A percentile compares a stretch with the other conserved stretches of the same genome.
phyloP scores from a whole-genome alignment of 805 yeast genomes.

The Isabelozyma heimii region DNA sequence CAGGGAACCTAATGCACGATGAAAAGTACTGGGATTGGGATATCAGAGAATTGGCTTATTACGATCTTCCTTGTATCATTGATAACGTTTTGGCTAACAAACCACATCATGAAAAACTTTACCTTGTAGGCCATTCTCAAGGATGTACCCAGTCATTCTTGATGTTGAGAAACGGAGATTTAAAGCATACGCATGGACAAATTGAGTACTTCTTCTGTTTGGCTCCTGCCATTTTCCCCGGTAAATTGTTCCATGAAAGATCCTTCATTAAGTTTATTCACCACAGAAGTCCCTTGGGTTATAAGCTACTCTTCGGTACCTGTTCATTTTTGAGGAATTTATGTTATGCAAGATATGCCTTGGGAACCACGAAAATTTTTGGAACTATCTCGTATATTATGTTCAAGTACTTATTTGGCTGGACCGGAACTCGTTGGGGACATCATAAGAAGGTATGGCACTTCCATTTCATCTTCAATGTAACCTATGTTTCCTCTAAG shows the following conservation, averaged over 20 bases:
- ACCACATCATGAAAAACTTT: slow-evolving; percentile 44
- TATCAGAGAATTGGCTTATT: slow-evolving; percentile 73
- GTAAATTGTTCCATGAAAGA: slow-evolving; percentile 63
- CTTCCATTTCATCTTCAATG: slow-evolving; percentile 81
- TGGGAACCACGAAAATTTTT: slow-evolving; percentile 44
- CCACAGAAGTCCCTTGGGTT: slow-evolving; percentile 42
- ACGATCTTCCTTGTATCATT: slow-evolving; percentile 74
- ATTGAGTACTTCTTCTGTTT: slow-evolving; percentile 70
- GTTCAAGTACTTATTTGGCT: slow-evolving; percentile 83
- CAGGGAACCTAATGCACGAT: slow-evolving; percentile 38
- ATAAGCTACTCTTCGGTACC: slow-evolving; percentile 64
- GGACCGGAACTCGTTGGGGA: slow-evolving; percentile 76
- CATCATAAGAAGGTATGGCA: slow-evolving; percentile 60
- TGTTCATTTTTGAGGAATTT: slow-evolving; percentile 77
- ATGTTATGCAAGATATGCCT: slow-evolving; percentile 51
- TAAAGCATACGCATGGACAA: slow-evolving; percentile 42
- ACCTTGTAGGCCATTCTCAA: slow-evolving; percentile 83
- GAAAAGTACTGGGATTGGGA: slow-evolving; percentile 91
- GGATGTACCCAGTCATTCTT: slow-evolving; percentile 87
- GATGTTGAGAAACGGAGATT: slow-evolving; percentile 49
- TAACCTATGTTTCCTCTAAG: slow-evolving; percentile 74
- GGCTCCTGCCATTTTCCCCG: slow-evolving; percentile 93
- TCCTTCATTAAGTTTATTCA: slow-evolving; percentile 62
- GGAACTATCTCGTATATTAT: slow-evolving; percentile 70
- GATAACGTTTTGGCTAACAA: slow-evolving; percentile 50